A percentile compares a stretch with the other conserved stretches of the same genome.
These are phyloP conservation scores for Hericium erinaceus DNA, from an alignment of 768 basidiomycete species.

Conservation along the genomic window DNA sequence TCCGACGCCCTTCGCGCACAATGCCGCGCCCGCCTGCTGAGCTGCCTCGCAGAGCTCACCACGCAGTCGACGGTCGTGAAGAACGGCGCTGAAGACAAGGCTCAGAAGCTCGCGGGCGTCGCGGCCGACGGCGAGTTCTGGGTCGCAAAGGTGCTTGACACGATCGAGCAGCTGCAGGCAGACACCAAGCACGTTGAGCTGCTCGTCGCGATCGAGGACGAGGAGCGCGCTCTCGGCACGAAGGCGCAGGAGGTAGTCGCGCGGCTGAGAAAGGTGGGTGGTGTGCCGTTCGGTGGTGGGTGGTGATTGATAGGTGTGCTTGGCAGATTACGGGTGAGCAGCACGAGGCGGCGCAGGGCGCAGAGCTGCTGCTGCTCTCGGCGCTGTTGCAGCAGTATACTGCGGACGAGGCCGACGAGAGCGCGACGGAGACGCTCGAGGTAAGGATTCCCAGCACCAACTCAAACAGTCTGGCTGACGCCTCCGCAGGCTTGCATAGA, in stretches of 20 bases:
- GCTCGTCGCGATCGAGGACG: slow-evolving; percentile 45
- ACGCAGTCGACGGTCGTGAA: slow-evolving; percentile 42
- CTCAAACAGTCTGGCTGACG: background rate
- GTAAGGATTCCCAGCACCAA: slow-evolving; percentile 24
- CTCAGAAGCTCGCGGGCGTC: slow-evolving; percentile 46
- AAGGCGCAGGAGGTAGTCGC: slow-evolving; percentile 34
- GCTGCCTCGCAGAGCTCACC: slow-evolving; percentile 67
- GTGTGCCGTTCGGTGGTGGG: background rate
- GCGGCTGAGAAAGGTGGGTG: slow-evolving; percentile 36
- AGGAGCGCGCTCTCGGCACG: slow-evolving; percentile 36
- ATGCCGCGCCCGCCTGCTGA: slow-evolving; percentile 63
- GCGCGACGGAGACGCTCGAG: slow-evolving; percentile 51
- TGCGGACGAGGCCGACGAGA: slow-evolving; percentile 42
- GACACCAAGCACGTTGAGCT: slow-evolving; percentile 60
- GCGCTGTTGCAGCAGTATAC: slow-evolving; percentile 68
- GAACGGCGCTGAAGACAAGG: slow-evolving; percentile 38
- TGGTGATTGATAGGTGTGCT: slow-evolving; percentile 1
- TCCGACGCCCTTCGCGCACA: slow-evolving; percentile 60
- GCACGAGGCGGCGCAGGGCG: slow-evolving; percentile 55
- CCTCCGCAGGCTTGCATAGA: slow-evolving; percentile 46
- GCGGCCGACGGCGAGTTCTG: slow-evolving; percentile 73
- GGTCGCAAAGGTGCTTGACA: slow-evolving; percentile 56
- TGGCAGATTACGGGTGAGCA: slow-evolving; percentile 29
- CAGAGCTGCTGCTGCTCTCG: slow-evolving; percentile 61
- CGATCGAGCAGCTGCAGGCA: slow-evolving; percentile 46